Evolutionary conservation across 805 yeast genomes (phyloP), one percentile per base, ranked within the genome.

Genomic region (Cyberlindnera amylophila): DNA sequence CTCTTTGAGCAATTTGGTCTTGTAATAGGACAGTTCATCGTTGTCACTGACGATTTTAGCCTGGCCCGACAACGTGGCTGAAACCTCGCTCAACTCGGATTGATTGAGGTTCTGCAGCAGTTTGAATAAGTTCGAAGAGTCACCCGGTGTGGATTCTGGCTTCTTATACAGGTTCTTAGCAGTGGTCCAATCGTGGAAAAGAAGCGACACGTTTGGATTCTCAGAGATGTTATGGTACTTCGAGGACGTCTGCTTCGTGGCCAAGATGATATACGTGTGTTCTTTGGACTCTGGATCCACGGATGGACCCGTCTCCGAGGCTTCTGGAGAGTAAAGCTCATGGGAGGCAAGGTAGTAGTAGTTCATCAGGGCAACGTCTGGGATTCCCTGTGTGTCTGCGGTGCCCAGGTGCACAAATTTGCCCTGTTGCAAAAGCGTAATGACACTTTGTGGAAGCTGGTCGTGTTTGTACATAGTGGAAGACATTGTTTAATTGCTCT

Each of bases 311-410:
- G 47, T 18, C 30, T 47, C 44, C 5, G 49, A 21, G 4, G 39
- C 37, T 8, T 50, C 35, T 4, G 32, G 45, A 0, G 41, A 29
- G 49, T 50, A 71, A 0, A 67, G 56, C 19, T 67, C 63, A 14
- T 59, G 56, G 6, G 72, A 59, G 5, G 71, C 67, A 16, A 82
- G 63, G 59, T 80, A 86, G 4, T 90, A 81, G 63, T 86, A 91
- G 64, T 87, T 91, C 98, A 91, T 91, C 49, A 91, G 71, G 15
- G 93, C 77, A 3, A 89, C 96, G 47, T 90, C 93, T 6, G 98
- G 98, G 34, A 78, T 63, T 34, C 86, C 74, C 8, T 61, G 47
- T 9, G 61, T 60, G 39, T 70, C 67, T 45, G 88, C 77, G 2
- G 98, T 91, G 3, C 91, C 97, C 36, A 90, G 70, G 61, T 90